These are phyloP conservation scores for Sideroxylon spinosum DNA, from an alignment of 179 eudicot genomes.

Conservation along the genomic window DNA sequence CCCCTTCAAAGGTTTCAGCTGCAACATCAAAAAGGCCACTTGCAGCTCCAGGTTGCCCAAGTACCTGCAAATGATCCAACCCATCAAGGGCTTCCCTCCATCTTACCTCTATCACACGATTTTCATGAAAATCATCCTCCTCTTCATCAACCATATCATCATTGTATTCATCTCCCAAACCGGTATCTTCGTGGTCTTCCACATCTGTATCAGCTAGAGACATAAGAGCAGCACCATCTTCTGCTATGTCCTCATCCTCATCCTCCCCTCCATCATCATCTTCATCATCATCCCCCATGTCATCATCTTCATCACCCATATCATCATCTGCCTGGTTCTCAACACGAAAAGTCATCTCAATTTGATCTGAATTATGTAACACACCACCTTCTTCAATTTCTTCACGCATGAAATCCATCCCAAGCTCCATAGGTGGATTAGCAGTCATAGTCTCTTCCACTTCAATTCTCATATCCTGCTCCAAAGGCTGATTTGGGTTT, in stretches of 20 bases:
- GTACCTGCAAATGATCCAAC: slow-evolving; percentile 82
- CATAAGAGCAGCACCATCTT: slow-evolving; percentile 93
- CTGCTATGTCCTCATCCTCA: slow-evolving; percentile 93
- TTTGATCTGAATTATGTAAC: slow-evolving; percentile 46
- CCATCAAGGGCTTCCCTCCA: slow-evolving; percentile 99
- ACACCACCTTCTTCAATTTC: slow-evolving; percentile 73
- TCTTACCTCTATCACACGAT: slow-evolving; percentile 90
- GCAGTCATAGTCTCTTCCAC: slow-evolving; percentile 39
- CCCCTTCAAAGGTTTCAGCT: slow-evolving; percentile 91
- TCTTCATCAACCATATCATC: slow-evolving; percentile 96
- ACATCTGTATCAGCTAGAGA: slow-evolving; percentile 93
- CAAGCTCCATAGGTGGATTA: slow-evolving; percentile 46
- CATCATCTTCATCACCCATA: slow-evolving; percentile 93
- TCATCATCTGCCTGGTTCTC: slow-evolving; percentile 74
- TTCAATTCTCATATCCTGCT: slow-evolving; percentile 67
- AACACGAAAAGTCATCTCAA: slow-evolving; percentile 77
- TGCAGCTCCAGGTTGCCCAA: slow-evolving; percentile 71
- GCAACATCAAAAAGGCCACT: slow-evolving; percentile 75
- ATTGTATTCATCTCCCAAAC: slow-evolving; percentile 84
- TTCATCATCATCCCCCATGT: slow-evolving; percentile 88
- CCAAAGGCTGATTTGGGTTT: slow-evolving; percentile 41
- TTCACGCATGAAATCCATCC: slow-evolving; percentile 65
- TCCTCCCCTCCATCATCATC: slow-evolving; percentile 95
- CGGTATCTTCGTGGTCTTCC: slow-evolving; percentile 92
- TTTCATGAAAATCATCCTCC: slow-evolving; percentile 91